These are phyloP conservation scores for Saturnispora diversa DNA, from an alignment of 805 yeast genomes.

Conservation along the genomic window DNA sequence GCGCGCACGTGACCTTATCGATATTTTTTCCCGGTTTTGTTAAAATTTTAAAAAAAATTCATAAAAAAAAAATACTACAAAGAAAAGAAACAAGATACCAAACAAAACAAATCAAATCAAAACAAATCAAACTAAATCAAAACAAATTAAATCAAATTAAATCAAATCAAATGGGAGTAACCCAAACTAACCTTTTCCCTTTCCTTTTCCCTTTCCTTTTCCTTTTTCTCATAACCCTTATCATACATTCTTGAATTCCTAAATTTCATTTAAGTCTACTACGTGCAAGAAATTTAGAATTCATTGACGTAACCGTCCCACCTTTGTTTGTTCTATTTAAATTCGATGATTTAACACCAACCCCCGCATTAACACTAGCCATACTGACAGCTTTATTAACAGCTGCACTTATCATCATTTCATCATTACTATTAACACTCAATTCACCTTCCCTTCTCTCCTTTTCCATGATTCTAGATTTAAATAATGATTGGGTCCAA, in stretches of 20 bases:
- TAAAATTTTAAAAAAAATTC: too few relatives aligned
- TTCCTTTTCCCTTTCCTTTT: too few relatives aligned
- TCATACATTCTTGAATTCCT: neutral
- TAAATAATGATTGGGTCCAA: conserved; percentile 53
- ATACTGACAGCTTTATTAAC: conserved; percentile 27
- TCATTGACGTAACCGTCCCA: conserved; percentile 42
- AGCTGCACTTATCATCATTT: conserved; percentile 33
- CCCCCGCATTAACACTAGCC: conserved; percentile 15
- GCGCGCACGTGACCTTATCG: too few relatives aligned
- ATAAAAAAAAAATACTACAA: too few relatives aligned
- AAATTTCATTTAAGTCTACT: conserved; percentile 36
- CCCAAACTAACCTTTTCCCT: too few relatives aligned
- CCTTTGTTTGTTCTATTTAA: conserved; percentile 4
- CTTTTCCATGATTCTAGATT: conserved; percentile 39
- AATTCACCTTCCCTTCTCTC: conserved; percentile 35
- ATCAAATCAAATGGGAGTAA: too few relatives aligned
- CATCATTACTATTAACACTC: conserved; percentile 30
- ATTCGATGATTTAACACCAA: conserved; percentile 8
- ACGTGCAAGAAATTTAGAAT: conserved; percentile 54
- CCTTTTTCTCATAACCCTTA: too few relatives aligned
- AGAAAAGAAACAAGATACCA: too few relatives aligned
- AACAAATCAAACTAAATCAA: too few relatives aligned
- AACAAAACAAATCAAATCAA: too few relatives aligned
- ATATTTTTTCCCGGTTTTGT: too few relatives aligned
- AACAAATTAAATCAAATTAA: too few relatives aligned